These are phyloP conservation scores for Diplodia intermedia DNA, from an alignment of 2,329 filamentous ascomycete species.

Conservation along the genomic window DNA sequence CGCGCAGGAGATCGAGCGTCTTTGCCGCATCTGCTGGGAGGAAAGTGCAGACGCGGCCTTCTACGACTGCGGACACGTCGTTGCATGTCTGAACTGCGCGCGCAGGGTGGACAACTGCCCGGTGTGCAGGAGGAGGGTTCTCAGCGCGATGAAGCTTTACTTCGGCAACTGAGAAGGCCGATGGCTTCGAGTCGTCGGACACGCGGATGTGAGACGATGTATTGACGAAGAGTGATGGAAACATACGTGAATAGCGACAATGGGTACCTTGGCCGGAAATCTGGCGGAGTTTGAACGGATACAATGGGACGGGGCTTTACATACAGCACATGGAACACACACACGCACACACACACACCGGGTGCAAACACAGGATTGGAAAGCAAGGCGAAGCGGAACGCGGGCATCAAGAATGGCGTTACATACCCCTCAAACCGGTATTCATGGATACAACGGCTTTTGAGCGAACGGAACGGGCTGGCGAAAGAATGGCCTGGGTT, in stretches of 20 bases:
- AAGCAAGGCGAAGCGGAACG: not conserved
- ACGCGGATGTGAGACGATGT: not conserved
- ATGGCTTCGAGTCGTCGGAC: not conserved
- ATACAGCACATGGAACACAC: not conserved
- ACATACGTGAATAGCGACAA: not conserved
- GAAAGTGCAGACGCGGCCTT: slow-evolving; percentile 66
- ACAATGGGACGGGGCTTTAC: slow-evolving; percentile 10
- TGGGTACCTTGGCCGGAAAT: not conserved
- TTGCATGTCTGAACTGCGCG: slow-evolving; percentile 66
- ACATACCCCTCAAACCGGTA: slow-evolving; percentile 24
- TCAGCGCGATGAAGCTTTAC: slow-evolving; percentile 65
- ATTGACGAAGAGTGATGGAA: not conserved
- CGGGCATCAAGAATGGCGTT: slow-evolving; percentile 30
- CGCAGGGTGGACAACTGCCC: slow-evolving; percentile 65
- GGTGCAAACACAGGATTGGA: not conserved
- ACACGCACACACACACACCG: not conserved
- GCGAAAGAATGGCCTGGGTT: slow-evolving; percentile 19
- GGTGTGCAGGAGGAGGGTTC: slow-evolving; percentile 64
- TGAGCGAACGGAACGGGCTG: not conserved
- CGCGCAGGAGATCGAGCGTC: slow-evolving; percentile 65
- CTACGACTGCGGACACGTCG: slow-evolving; percentile 69
- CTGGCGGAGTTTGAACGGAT: slow-evolving; percentile 12
- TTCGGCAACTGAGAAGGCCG: slow-evolving; percentile 38
- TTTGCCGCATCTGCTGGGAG: slow-evolving; percentile 69
- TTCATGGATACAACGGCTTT: not conserved